Conservation (phyloP, 2,329 filamentous ascomycete genomes). For the Colletotrichum destructivum region DNA sequence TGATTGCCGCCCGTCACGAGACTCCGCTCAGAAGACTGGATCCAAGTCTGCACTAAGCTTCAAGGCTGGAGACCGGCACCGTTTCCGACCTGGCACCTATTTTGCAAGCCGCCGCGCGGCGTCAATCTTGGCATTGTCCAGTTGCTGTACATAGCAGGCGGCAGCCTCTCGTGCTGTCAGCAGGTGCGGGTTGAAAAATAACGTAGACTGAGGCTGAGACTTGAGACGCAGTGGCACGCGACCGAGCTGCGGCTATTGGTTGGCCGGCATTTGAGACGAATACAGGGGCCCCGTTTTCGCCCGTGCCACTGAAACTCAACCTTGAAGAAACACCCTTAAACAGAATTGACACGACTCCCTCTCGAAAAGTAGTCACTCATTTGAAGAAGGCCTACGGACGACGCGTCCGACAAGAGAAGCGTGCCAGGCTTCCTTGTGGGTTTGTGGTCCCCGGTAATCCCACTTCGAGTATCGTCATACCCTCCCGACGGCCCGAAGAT, state of each 20-base stretch:
- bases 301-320: constrained; percentile 39
- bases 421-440: constrained; percentile 18
- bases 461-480: constrained; percentile 8
- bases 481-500: constrained; percentile 10
- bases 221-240: constrained; percentile 31
- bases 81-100: constrained; percentile 25
- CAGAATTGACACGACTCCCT: constrained; percentile 17
- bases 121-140: constrained; percentile 19
- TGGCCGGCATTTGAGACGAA: constrained; percentile 31
- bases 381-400: constrained; percentile 21
- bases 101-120: constrained; percentile 19
- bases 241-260: constrained; percentile 34
- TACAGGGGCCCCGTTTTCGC: constrained; percentile 33
- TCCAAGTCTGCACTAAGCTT: constrained; percentile 19
- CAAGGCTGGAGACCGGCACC: constrained; percentile 20
- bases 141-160: not conserved
- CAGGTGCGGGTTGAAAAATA: constrained; percentile 3
- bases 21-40: constrained; percentile 35
- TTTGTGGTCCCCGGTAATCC: not conserved
- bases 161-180: not conserved
- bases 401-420: constrained; percentile 18
- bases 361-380: constrained; percentile 12
- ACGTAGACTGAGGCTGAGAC: constrained; percentile 31
- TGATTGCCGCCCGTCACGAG: constrained; percentile 27
- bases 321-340: constrained; percentile 33